A percentile compares a stretch with the other conserved stretches of the same genome.
Evolutionary conservation across 352 stramenopile species (phyloP).

Genomic region (Globisporangium sylvaticum): DNA sequence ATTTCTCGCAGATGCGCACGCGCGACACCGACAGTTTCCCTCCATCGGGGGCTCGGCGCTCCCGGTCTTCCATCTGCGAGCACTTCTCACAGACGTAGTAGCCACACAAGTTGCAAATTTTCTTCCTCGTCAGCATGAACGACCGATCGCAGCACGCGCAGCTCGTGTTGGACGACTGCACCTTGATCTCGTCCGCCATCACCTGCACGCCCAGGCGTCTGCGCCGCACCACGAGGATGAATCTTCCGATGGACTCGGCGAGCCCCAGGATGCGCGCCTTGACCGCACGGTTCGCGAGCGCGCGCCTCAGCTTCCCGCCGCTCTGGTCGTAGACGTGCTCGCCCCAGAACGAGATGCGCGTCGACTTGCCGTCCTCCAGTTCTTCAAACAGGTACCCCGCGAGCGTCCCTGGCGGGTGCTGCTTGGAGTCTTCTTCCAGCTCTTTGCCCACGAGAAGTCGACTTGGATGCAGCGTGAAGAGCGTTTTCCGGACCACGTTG

Average conservation of each 20-base stretch:
- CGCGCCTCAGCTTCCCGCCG: background rate
- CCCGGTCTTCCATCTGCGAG: conserved; percentile 11
- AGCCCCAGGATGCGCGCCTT: conserved; percentile 3
- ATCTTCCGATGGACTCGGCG: conserved; percentile 3
- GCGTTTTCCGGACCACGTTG: conserved; percentile 10
- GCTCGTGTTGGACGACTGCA: conserved; percentile 12
- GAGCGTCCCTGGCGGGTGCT: background rate
- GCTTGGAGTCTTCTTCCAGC: background rate
- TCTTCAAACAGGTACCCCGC: conserved; percentile 43
- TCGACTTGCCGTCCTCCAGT: conserved; percentile 24
- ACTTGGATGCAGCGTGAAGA: conserved; percentile 2
- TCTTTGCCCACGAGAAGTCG: background rate
- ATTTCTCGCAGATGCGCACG: conserved; percentile 13
- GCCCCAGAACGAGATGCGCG: conserved; percentile 40
- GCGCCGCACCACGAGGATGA: conserved; percentile 6
- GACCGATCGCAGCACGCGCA: conserved; percentile 11
- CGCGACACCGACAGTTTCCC: background rate
- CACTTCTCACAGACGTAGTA: conserved; percentile 17
- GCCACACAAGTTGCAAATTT: conserved; percentile 13
- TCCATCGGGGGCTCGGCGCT: background rate
- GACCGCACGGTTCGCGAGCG: background rate
- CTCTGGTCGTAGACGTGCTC: conserved; percentile 18
- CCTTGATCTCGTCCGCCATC: conserved; percentile 9
- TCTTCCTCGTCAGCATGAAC: conserved; percentile 9
- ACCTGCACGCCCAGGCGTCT: conserved; percentile 13